Evolutionary conservation across 805 yeast species (phyloP).

Genomic region (Teunomyces tritomae): DNA sequence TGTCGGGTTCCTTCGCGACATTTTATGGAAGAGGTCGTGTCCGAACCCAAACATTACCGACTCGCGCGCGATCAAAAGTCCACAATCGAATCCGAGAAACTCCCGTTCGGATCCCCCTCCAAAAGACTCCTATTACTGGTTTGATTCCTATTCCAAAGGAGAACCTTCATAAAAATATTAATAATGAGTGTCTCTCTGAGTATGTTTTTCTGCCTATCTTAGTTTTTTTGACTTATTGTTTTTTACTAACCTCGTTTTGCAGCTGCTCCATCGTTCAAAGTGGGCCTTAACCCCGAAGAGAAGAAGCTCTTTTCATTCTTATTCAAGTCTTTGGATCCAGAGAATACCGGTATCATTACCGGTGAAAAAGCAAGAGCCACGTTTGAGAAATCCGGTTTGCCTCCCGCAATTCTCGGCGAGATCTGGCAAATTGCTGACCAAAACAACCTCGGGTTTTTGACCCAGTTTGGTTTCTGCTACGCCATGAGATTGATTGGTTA

Average conservation of each 20-base stretch:
- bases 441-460: slow-evolving; percentile 81
- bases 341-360: slow-evolving; percentile 74
- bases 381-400: slow-evolving; percentile 81
- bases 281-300: slow-evolving; percentile 70
- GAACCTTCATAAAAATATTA: not conserved
- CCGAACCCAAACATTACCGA: not conserved
- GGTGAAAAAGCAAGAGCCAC: slow-evolving; percentile 84
- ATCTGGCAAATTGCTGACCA: slow-evolving; percentile 94
- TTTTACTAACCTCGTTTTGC: slow-evolving; percentile 7
- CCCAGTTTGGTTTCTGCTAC: slow-evolving; percentile 73
- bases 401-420: slow-evolving; percentile 76
- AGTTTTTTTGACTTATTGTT: not conserved
- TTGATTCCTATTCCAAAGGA: not conserved
- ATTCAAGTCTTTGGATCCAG: slow-evolving; percentile 78
- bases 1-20: not conserved
- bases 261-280: slow-evolving; percentile 37
- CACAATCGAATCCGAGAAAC: not conserved
- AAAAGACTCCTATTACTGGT: not conserved
- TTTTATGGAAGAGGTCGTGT: not conserved
- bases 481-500: slow-evolving; percentile 90
- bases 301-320: slow-evolving; percentile 68
- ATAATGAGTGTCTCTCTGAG: slow-evolving; percentile 27
- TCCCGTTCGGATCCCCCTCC: not conserved
- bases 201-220: slow-evolving; percentile 14
- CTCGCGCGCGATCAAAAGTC: too few relatives aligned